phyloP scores from a whole-genome alignment of 768 basidiomycete genomes.

The Leucogyrophana mollusca region DNA sequence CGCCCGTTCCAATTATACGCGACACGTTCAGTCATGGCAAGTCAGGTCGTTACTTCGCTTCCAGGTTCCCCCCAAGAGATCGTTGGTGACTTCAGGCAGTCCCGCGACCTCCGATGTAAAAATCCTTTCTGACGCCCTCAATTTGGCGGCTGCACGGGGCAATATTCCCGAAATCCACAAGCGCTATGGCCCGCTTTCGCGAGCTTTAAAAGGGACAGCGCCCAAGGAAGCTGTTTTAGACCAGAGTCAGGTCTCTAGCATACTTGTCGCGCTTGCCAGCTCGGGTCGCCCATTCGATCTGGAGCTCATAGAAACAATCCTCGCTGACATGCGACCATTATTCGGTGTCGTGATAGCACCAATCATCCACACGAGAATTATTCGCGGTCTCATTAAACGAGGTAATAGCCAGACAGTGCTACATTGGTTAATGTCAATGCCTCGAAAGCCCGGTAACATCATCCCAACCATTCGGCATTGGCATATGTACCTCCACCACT shows the following conservation, averaged over 20 bases:
- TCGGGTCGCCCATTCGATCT: slow-evolving; percentile 55
- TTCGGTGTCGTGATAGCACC: slow-evolving; percentile 45
- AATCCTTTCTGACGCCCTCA: slow-evolving; percentile 21
- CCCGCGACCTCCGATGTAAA: slow-evolving; percentile 12
- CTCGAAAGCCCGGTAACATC: slow-evolving; percentile 43
- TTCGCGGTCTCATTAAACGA: slow-evolving; percentile 46
- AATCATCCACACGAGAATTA: slow-evolving; percentile 48
- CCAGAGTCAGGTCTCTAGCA: slow-evolving; percentile 32
- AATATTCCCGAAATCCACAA: slow-evolving; percentile 34
- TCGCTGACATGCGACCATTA: slow-evolving; percentile 45
- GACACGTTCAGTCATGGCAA: not conserved
- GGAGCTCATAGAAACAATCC: slow-evolving; percentile 51
- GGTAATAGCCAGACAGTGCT: slow-evolving; percentile 43
- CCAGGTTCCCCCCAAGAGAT: slow-evolving; percentile 1
- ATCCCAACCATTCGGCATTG: slow-evolving; percentile 52
- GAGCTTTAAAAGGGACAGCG: slow-evolving; percentile 10
- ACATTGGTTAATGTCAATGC: slow-evolving; percentile 55
- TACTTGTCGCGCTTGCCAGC: slow-evolving; percentile 45
- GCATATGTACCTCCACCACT: slow-evolving; percentile 49
- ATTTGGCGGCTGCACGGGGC: slow-evolving; percentile 11
- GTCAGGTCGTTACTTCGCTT: not conserved
- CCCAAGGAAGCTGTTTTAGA: slow-evolving; percentile 25
- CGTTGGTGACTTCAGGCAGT: not conserved
- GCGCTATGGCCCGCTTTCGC: slow-evolving; percentile 34
- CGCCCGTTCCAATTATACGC: slow-evolving; percentile 19